These are phyloP conservation scores for Diplodia corticola DNA, from an alignment of 2,329 filamentous ascomycete genomes.

Conservation along the genomic window DNA sequence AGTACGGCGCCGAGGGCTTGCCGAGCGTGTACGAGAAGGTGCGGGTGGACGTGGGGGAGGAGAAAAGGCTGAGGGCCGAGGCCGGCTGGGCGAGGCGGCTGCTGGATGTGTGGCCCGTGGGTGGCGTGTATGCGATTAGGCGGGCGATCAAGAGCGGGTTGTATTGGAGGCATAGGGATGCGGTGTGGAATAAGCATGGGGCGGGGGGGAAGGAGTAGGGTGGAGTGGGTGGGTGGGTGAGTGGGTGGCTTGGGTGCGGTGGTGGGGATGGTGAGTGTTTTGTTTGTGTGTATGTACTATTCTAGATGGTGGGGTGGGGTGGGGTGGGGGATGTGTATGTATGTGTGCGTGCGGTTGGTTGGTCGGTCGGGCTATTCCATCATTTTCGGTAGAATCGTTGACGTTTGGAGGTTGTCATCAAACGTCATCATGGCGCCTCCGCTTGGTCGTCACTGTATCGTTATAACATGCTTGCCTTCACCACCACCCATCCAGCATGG, in stretches of 20 bases:
- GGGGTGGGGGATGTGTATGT: too few species aligned
- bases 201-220: neutral
- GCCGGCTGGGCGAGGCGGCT: slow-evolving; percentile 14
- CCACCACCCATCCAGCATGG: too few species aligned
- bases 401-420: too few species aligned
- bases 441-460: too few species aligned
- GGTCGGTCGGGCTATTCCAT: too few species aligned
- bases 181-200: slow-evolving; percentile 35
- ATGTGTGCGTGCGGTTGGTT: too few species aligned
- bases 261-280: too few species aligned
- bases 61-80: slow-evolving; percentile 5
- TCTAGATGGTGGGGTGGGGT: neutral
- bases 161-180: slow-evolving; percentile 37
- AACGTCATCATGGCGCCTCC: too few species aligned
- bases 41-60: slow-evolving; percentile 38
- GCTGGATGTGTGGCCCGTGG: slow-evolving; percentile 37
- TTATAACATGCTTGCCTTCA: too few species aligned
- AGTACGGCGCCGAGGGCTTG: slow-evolving; percentile 60
- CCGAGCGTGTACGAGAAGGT: slow-evolving; percentile 70
- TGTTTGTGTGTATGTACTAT: neutral
- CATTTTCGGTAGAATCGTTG: too few species aligned
- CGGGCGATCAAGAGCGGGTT: slow-evolving; percentile 42
- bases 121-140: slow-evolving; percentile 41
- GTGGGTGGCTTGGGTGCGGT: neutral
- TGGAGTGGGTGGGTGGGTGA: too few species aligned